These are phyloP conservation scores for Fusarium musae DNA, from an alignment of 2,329 filamentous ascomycete genomes.

Conservation along the genomic window DNA sequence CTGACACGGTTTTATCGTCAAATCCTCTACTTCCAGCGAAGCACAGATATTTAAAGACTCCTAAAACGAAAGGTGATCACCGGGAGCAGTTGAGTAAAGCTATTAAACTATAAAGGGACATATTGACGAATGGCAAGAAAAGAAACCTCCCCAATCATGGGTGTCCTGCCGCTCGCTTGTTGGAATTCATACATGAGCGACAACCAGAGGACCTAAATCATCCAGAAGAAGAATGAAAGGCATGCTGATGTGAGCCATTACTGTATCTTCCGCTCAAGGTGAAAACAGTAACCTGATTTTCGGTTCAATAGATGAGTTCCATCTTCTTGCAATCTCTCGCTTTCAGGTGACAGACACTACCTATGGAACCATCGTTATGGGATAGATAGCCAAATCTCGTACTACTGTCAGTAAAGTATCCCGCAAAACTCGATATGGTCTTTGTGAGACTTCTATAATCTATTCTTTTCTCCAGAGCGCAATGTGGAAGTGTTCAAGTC, in stretches of 20 bases:
- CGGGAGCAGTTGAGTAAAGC: background rate
- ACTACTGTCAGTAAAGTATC: too few relatives aligned
- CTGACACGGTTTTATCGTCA: background rate
- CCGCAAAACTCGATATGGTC: too few relatives aligned
- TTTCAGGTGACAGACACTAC: too few relatives aligned
- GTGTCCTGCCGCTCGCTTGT: too few relatives aligned
- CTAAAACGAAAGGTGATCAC: background rate
- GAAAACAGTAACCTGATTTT: background rate
- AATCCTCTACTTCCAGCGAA: background rate
- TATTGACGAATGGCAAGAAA: accelerated
- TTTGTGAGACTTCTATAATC: too few relatives aligned
- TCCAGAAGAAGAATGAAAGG: background rate
- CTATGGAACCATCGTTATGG: too few relatives aligned
- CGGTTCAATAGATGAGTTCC: background rate
- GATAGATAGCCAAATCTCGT: too few relatives aligned
- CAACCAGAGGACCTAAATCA: background rate
- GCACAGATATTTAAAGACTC: too few relatives aligned
- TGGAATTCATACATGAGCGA: background rate
- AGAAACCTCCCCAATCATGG: background rate
- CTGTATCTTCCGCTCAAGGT: too few relatives aligned
- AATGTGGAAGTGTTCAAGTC: background rate
- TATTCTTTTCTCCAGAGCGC: background rate
- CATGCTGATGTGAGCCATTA: too few relatives aligned
- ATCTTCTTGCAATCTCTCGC: too few relatives aligned
- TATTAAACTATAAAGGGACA: background rate